Evolutionary conservation across 805 yeast species (phyloP).

Genomic region (Zygotorulaspora sp.): DNA sequence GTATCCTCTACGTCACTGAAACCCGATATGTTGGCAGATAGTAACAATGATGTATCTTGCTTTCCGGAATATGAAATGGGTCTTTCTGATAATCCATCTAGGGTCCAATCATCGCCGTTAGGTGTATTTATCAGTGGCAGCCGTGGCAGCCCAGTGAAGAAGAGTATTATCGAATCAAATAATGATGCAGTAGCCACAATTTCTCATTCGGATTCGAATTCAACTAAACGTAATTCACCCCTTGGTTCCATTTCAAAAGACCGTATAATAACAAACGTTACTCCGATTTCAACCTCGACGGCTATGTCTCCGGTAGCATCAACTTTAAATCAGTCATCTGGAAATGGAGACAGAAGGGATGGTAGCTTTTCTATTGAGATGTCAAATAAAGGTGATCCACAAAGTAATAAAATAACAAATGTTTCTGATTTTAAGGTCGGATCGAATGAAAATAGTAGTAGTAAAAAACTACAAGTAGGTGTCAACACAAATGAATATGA

Average conservation of each 20-base stretch:
- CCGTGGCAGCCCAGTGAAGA: background rate
- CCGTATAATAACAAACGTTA: constrained; percentile 4
- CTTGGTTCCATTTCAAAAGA: constrained; percentile 2
- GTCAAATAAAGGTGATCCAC: background rate
- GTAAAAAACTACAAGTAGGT: constrained; percentile 5
- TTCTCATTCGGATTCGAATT: constrained; percentile 2
- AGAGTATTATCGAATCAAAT: background rate
- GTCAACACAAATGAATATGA: constrained; percentile 7
- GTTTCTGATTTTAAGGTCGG: background rate
- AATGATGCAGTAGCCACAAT: background rate
- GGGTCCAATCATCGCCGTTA: background rate
- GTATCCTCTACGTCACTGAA: constrained; percentile 14
- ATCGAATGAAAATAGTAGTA: background rate
- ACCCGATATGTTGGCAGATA: background rate
- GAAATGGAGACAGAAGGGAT: constrained; percentile 2
- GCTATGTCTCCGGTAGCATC: constrained; percentile 9
- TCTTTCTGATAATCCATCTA: background rate
- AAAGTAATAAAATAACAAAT: background rate
- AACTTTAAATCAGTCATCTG: constrained; percentile 1
- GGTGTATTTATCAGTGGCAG: background rate
- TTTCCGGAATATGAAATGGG: background rate
- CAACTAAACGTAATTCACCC: constrained; percentile 4
- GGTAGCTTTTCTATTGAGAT: background rate
- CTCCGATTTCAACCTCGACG: constrained; percentile 16
- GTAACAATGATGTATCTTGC: background rate